Evolutionary conservation across 2,329 filamentous ascomycete genomes (phyloP), one percentile per base, ranked within the genome.

Genomic region (Aspergillus quadrilineatus): DNA sequence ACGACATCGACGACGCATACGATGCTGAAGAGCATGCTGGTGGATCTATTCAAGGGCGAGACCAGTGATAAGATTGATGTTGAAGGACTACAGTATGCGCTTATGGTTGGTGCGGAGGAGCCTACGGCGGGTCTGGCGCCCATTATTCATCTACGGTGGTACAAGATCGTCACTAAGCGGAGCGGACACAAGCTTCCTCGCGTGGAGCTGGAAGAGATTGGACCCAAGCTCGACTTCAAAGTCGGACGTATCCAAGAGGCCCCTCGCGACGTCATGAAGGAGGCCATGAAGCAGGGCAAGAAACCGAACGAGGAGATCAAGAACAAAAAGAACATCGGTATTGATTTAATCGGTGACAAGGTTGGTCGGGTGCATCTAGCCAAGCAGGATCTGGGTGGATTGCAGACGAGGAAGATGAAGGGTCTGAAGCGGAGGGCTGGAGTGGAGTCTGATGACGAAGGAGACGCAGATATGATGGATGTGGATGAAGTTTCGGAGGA

Each of bases 391-490:
- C 82, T 99, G 57, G 82, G 81, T 70, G 84, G 89, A 67, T 76
- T 99, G 75, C 94, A 99, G 81, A 95, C 92, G 52, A 87, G 94
- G 71, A 99, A 99, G 85, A 97, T 99, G 92, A 99, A 99, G 86
- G 94, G 92, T 64, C 76, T 99, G 65, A 99, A 97, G 85, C 83
- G 94, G 63, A 86, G 83, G 62, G 85, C 90, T 53, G 86, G 86
- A 60, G 77, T 84, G 26, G 80, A 82, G 50, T 79, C 77, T 50
- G 82, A 81, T 42, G 80, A 79, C 26, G 84, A 79, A 22, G 78
- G 67, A 14, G 78, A 78, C 57, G 74, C 68, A 42, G 80, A 81
- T 50, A 80, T 76, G 56, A 79, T 78, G 64, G 77, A 80, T 56
- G 74, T 73, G 53, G 74, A 76, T 60, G 72, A 73, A 53, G 52